phyloP scores from a whole-genome alignment of 148 eudicot species.

The Vaccinium myrtillus region DNA sequence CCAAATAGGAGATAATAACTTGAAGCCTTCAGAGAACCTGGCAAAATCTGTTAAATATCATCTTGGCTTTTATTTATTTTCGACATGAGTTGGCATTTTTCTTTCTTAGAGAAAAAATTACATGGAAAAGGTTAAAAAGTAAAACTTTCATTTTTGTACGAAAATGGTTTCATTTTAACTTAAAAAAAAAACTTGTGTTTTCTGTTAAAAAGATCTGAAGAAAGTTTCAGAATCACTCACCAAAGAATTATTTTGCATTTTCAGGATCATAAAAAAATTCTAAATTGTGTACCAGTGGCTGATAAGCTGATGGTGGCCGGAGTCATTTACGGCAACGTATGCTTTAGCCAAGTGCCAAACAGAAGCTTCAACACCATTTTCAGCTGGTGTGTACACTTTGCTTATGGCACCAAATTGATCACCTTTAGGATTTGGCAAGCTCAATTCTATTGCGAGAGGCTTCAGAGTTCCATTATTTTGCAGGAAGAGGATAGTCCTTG shows the following conservation, averaged over 20 bases:
- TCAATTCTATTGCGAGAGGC: conserved; percentile 24
- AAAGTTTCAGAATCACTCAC: neutral
- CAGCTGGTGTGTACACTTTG: conserved; percentile 29
- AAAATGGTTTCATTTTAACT: neutral
- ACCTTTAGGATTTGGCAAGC: conserved; percentile 20
- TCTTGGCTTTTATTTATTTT: neutral
- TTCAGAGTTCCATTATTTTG: conserved; percentile 20
- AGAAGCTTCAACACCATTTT: conserved; percentile 28
- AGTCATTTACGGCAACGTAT: conserved; percentile 42
- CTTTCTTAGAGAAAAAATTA: neutral
- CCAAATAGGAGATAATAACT: neutral
- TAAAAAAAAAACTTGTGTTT: neutral
- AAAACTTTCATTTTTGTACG: neutral
- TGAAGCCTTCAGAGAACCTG: neutral
- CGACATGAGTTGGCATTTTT: neutral
- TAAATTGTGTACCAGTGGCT: conserved; percentile 34
- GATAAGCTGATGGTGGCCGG: conserved; percentile 49
- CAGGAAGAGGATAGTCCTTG: conserved; percentile 32
- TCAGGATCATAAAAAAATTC: neutral
- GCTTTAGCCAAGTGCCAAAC: conserved; percentile 52
- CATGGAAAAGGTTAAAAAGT: neutral
- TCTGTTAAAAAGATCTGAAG: neutral
- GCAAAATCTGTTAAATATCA: neutral
- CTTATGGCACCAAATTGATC: conserved; percentile 18
- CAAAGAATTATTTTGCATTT: neutral